A percentile compares a stretch with the other conserved stretches of the same genome.
Evolutionary conservation across 805 yeast species (phyloP).

Genomic region (Barnettozyma botsteinii): DNA sequence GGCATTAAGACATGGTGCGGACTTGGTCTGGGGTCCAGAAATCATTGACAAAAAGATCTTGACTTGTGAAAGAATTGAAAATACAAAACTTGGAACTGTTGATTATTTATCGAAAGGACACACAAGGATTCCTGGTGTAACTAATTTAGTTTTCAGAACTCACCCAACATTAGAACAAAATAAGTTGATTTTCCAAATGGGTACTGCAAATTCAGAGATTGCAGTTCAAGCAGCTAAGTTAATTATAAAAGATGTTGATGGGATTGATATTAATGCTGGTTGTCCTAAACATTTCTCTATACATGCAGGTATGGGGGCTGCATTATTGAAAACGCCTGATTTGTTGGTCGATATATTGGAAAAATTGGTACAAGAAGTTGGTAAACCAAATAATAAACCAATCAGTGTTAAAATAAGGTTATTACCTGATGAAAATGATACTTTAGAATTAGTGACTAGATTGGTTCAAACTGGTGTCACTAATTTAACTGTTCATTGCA

Average conservation of each 20-base stretch:
- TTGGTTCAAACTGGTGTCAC: conserved; percentile 74
- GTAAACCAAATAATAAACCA: conserved; percentile 68
- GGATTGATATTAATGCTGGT: conserved; percentile 91
- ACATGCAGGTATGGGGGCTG: conserved; percentile 98
- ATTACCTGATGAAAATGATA: conserved; percentile 54
- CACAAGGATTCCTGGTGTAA: conserved; percentile 40
- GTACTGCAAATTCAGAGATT: conserved; percentile 74
- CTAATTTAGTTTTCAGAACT: conserved; percentile 69
- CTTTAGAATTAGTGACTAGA: conserved; percentile 52
- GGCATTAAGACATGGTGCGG: conserved; percentile 82
- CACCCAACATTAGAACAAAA: conserved; percentile 55
- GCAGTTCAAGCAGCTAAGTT: conserved; percentile 86
- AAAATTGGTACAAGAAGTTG: conserved; percentile 71
- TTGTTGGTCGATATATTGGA: conserved; percentile 61
- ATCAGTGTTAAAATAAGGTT: conserved; percentile 89
- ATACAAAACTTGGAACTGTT: conserved; percentile 49
- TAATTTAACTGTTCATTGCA: conserved; percentile 86
- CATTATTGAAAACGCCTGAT: conserved; percentile 78
- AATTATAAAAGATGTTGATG: conserved; percentile 82
- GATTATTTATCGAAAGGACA: conserved; percentile 47
- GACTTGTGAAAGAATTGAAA: conserved; percentile 59
- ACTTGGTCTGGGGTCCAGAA: conserved; percentile 95
- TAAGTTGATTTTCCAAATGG: conserved; percentile 81
- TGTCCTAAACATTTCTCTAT: conserved; percentile 95
- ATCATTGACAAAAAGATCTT: conserved; percentile 81